Conservation (phyloP, 164 flowering plant species). For the Euptelea pleiosperma region DNA sequence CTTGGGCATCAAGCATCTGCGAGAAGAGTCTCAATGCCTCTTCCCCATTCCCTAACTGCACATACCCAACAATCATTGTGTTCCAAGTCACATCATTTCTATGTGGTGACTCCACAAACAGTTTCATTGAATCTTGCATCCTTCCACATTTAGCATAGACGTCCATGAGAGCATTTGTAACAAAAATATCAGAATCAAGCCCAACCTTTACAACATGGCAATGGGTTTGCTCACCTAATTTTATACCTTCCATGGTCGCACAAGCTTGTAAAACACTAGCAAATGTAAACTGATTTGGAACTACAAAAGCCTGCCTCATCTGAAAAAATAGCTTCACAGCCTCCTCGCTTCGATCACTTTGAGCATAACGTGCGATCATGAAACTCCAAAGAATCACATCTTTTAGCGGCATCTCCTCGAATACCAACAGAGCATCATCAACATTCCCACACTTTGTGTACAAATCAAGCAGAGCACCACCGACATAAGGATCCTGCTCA, state of each 20-base stretch:
- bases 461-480: constrained; percentile 65
- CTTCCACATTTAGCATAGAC: constrained; percentile 81
- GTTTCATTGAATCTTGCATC: constrained; percentile 42
- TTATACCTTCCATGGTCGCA: constrained; percentile 42
- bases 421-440: constrained; percentile 46
- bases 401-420: constrained; percentile 57
- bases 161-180: constrained; percentile 79
- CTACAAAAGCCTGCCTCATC: constrained; percentile 55
- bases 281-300: constrained; percentile 75
- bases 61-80: constrained; percentile 81
- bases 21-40: constrained; percentile 56
- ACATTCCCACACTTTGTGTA: constrained; percentile 54
- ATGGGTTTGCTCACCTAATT: constrained; percentile 66
- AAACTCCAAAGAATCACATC: constrained; percentile 90
- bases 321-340: constrained; percentile 49
- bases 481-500: constrained; percentile 60
- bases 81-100: constrained; percentile 86
- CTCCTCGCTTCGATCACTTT: constrained; percentile 44
- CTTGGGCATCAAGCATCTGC: constrained; percentile 46
- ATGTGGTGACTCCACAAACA: constrained; percentile 40
- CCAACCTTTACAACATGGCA: constrained; percentile 55
- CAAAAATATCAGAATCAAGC: constrained; percentile 57
- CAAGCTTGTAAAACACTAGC: constrained; percentile 81
- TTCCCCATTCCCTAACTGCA: constrained; percentile 55
- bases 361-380: constrained; percentile 80